Conservation (phyloP, 1,139 yeast genomes). For the Wickerhamomyces sp. region DNA sequence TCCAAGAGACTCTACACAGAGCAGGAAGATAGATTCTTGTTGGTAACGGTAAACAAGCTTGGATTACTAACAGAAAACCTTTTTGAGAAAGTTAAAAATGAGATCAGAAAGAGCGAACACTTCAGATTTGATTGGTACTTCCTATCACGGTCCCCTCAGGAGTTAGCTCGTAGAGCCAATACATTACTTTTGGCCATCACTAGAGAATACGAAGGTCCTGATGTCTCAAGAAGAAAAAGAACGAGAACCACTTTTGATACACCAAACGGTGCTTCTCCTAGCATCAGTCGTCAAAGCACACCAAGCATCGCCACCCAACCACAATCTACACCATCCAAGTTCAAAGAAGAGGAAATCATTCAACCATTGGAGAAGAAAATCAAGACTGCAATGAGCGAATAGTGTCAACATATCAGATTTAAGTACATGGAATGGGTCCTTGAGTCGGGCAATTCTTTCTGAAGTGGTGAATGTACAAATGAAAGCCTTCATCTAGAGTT, state of each 20-base stretch:
- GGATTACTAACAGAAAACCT: constrained; percentile 72
- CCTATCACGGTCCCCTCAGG: constrained; percentile 78
- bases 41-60: constrained; percentile 66
- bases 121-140: constrained; percentile 91
- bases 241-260: constrained; percentile 6
- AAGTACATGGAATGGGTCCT: no score
- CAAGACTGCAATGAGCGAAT: neutral
- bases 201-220: constrained; percentile 73
- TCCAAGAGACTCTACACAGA: constrained; percentile 82
- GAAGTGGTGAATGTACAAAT: no score
- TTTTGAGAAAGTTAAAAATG: constrained; percentile 73
- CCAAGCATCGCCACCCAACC: constrained; percentile 1
- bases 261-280: neutral
- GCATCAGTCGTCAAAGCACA: constrained; percentile 6
- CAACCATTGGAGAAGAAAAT: neutral
- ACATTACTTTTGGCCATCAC: constrained; percentile 76
- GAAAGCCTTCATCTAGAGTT: no score
- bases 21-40: constrained; percentile 78
- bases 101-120: constrained; percentile 63
- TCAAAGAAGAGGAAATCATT: neutral
- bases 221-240: constrained; percentile 37
- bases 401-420: neutral
- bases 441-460: no score
- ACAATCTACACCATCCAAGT: neutral
- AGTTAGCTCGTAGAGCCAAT: constrained; percentile 73